Base-by-base conservation (phyloP, 1,139 yeast genomes). In the Diutina ranongensis region DNA sequence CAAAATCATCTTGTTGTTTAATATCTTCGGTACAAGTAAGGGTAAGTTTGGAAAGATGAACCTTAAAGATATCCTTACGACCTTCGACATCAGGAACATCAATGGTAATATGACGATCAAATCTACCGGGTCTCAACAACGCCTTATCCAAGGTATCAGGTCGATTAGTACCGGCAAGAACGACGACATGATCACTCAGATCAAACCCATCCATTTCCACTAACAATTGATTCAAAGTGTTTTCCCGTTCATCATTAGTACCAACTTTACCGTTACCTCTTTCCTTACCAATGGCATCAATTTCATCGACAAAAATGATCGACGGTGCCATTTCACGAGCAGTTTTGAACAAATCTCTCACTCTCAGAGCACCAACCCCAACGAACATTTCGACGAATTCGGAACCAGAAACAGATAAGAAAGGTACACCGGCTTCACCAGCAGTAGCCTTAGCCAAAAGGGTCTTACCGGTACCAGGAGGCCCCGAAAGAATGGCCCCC, bases 391-490 rank as follows among this genome's bases (percentile, higher is more conserved):
- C 98, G 16, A 92, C 95, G 54, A 92, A 92, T 60, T 92, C 97
- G n/a, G 97, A 88, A 54, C 97, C 98, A 4, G 95, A 85, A 12
- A 92, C 97, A 15, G 95, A 83, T 54, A 79, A 78, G 59, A 92
- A 92, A 35, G 98, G 97, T 42, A 92, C 98, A 45, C 92, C 95
- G 0, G 97, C 97, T 64, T 92, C 98, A 52, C 98, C 98, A 1
- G 98, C 98, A 40, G 97, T 92, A 4, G 98, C 98, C 62, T 86
- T 89, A n/a, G 98, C 98, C 49, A 92, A 69, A 52, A 92, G 69
- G 1, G 98, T 92, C 63, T 92, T 92, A 80, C 98, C 98, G 7
- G 98, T 92, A 72, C 98, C 98, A 45, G 98, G 98, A n/a, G 97
- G 96, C 49, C 98, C 98, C 13, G 95, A 85, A 49, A 94, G 69